A percentile compares a stretch with the other conserved stretches of the same genome.
Evolutionary conservation across 257 asterid species (phyloP).

Genomic region (Euphrasia confusa): DNA sequence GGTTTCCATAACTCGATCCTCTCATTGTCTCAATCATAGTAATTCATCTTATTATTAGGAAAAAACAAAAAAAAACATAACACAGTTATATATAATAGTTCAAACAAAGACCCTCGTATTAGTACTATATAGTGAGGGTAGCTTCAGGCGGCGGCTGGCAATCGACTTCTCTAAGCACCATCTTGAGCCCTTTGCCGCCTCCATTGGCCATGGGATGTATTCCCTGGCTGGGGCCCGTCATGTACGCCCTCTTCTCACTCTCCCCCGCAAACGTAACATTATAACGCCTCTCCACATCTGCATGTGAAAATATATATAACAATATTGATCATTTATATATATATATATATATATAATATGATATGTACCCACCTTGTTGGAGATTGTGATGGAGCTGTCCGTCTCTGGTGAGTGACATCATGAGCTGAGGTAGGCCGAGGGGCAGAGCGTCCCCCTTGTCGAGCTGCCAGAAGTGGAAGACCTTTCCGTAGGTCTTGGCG

Average conservation of each 20-base stretch:
- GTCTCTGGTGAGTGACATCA: conserved; percentile 90
- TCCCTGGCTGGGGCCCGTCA: conserved; percentile 53
- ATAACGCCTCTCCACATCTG: conserved; percentile 62
- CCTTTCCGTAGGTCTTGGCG: conserved; percentile 66
- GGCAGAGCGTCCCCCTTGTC: conserved; percentile 72
- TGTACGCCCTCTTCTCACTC: conserved; percentile 52
- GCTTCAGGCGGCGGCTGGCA: background rate
- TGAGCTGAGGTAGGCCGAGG: conserved; percentile 71
- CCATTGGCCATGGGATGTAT: conserved; percentile 85
- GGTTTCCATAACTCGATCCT: no score
- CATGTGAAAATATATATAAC: no score
- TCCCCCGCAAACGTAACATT: conserved; percentile 43
- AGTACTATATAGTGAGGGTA: background rate
- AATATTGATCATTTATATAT: no score
- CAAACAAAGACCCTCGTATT: conserved; percentile 40
- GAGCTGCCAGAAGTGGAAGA: conserved; percentile 82
- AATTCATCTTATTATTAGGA: no score
- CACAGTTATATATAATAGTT: background rate
- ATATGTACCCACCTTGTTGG: conserved; percentile 37
- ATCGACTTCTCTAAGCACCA: conserved; percentile 68
- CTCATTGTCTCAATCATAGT: no score
- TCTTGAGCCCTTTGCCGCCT: conserved; percentile 54
- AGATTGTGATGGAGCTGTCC: conserved; percentile 65
- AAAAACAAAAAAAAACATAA: no score
- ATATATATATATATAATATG: no score